Evolutionary conservation across 2,329 filamentous ascomycete species (phyloP), one percentile per base, ranked within the genome.

Genomic region (Cryphonectria radicalis): DNA sequence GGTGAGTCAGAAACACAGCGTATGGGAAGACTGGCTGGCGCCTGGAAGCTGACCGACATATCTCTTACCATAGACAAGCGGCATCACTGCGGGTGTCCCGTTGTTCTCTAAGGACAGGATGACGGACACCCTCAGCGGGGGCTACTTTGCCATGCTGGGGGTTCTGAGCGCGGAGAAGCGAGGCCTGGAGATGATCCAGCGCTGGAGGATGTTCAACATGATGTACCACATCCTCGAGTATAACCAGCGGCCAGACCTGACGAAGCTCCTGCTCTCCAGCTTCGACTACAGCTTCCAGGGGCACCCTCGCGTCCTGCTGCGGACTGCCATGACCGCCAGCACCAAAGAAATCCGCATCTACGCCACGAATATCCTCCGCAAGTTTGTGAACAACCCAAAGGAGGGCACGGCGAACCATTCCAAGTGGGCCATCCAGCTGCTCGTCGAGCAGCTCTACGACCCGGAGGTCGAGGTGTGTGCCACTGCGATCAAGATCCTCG

Each of bases 131-230:
- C 86, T 99, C 8, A 96, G 93, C 73, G 91, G 93, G 22, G 97
- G 97, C 14, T 99, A 99, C 80, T 97, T 99, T 80, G 90, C 94
- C 19, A 93, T 99, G 85, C 84, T 99, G 1, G 97, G 96, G 10
- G 91, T 93, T 14, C 82, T 99, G 71, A 98, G 92, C 76, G 91
- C 91, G 68, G 94, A 97, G 77, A 84, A 88, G 0, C 93, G 92
- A 76, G 96, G 96, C 0, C 86, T 98, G 35, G 90, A 92, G 73
- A 95, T 99, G 83, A 89, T 99, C 78, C 95, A 98, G 79, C 87
- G 94, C 76, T 98, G 96, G 95, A 93, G 94, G 76, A 97, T 99
- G 87, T 95, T 98, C 82, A 98, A 98, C 81, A 99, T 99, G 94
- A 97, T 98, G 86, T 99, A 99, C 79, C 96, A 98, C 81, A 97